These are phyloP conservation scores for Warburgia ugandensis DNA, from an alignment of 164 flowering plant genomes.

Conservation along the genomic window DNA sequence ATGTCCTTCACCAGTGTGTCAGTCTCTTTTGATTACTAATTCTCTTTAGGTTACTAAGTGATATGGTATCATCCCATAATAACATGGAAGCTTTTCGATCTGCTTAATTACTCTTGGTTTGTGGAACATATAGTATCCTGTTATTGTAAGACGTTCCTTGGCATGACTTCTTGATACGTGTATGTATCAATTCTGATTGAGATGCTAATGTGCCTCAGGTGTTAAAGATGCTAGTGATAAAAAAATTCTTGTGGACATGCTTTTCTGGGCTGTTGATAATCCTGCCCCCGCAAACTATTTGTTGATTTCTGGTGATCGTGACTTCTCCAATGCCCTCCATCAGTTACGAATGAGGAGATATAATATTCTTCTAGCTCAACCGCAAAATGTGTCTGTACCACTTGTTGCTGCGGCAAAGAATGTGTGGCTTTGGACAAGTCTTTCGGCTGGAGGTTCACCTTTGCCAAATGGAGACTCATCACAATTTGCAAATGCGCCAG, in stretches of 20 bases:
- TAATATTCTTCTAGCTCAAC: constrained; percentile 89
- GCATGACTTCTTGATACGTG: background rate
- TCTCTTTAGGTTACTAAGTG: too few relatives aligned
- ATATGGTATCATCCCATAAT: too few relatives aligned
- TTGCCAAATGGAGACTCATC: constrained; percentile 34
- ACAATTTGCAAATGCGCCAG: too few relatives aligned
- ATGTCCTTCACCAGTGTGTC: too few relatives aligned
- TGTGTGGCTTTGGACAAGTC: constrained; percentile 94
- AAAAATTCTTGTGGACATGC: constrained; percentile 86
- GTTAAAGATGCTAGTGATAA: constrained; percentile 95
- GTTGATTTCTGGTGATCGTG: constrained; percentile 88
- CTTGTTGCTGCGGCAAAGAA: constrained; percentile 85
- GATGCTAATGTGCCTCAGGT: constrained; percentile 27
- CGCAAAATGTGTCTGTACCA: constrained; percentile 64
- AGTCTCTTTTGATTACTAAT: too few relatives aligned
- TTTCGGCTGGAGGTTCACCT: constrained; percentile 63
- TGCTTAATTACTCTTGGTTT: too few relatives aligned
- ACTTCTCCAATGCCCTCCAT: constrained; percentile 88
- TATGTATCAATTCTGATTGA: constrained; percentile 1
- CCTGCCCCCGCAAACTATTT: constrained; percentile 90
- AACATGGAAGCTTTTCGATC: too few relatives aligned
- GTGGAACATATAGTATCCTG: too few relatives aligned
- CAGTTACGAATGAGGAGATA: constrained; percentile 88
- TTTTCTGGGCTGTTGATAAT: constrained; percentile 95
- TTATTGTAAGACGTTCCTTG: background rate